phyloP scores from a whole-genome alignment of 1,284 basidiomycete genomes.

The Mycosarcoma mackinlayi region DNA sequence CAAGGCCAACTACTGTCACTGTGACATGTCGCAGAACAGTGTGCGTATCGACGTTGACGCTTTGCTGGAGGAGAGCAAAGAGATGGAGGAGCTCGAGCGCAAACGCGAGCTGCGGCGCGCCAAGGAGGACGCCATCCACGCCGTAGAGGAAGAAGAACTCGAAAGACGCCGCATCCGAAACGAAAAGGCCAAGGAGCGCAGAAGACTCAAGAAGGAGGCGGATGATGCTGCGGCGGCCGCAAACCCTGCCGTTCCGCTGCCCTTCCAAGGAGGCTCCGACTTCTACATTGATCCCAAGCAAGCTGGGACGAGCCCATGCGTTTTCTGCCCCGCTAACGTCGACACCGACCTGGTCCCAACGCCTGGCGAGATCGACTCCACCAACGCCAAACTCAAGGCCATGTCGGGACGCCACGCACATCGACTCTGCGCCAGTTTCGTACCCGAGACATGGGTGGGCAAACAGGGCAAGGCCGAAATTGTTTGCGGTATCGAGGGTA shows the following conservation, averaged over 20 bases:
- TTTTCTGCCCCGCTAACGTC: conserved; percentile 67
- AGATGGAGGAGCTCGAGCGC: conserved; percentile 60
- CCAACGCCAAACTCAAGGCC: conserved; percentile 31
- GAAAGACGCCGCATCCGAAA: conserved; percentile 40
- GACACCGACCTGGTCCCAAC: conserved; percentile 51
- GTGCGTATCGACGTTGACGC: conserved; percentile 66
- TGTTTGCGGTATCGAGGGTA: conserved; percentile 58
- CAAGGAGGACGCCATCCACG: conserved; percentile 29
- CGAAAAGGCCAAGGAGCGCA: conserved; percentile 45
- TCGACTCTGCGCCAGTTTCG: conserved; percentile 62
- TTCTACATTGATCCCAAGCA: conserved; percentile 41
- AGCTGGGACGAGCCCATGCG: conserved; percentile 59
- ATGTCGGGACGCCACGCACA: conserved; percentile 56
- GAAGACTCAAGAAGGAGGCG: conserved; percentile 29
- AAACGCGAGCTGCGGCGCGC: conserved; percentile 73
- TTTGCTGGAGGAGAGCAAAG: conserved; percentile 57
- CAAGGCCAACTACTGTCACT: conserved; percentile 64
- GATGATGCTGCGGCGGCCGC: conserved; percentile 29
- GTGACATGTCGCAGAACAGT: conserved; percentile 60
- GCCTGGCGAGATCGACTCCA: conserved; percentile 27
- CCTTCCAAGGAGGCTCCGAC: conserved; percentile 35
- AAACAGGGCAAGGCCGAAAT: conserved; percentile 42
- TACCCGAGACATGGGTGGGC: conserved; percentile 65
- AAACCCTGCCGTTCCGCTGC: conserved; percentile 13
- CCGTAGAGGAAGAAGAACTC: conserved; percentile 42